A percentile compares a stretch with the other conserved stretches of the same genome.
These are phyloP conservation scores for Zoysia matrella DNA, from an alignment of 202 grass and related monocot species.

Conservation along the genomic window DNA sequence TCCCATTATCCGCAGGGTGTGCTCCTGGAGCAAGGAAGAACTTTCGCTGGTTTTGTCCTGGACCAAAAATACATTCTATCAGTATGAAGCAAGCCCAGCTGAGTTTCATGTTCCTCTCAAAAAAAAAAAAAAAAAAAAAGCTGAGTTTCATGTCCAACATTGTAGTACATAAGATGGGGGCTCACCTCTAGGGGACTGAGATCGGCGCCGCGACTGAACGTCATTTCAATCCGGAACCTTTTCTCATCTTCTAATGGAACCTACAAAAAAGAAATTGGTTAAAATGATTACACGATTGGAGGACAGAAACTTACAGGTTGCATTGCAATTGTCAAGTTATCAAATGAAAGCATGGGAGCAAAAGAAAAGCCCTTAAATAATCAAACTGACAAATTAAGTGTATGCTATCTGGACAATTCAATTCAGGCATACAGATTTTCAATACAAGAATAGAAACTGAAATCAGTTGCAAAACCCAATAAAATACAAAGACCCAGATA, in stretches of 20 bases:
- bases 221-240: slow-evolving; percentile 99
- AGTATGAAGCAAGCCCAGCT: slow-evolving; percentile 18
- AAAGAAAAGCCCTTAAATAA: not conserved
- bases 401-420: not conserved
- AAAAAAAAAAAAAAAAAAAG: too few relatives aligned
- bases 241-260: slow-evolving; percentile 90
- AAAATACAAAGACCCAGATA: slow-evolving; percentile 17
- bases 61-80: slow-evolving; percentile 27
- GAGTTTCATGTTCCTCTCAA: not conserved
- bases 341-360: not conserved
- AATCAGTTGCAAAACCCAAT: not conserved
- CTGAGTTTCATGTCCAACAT: not conserved
- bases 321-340: slow-evolving; percentile 26
- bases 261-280: slow-evolving; percentile 49
- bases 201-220: slow-evolving; percentile 95
- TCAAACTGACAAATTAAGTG: slow-evolving; percentile 1
- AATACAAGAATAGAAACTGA: slow-evolving; percentile 1
- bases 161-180: not conserved
- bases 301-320: not conserved
- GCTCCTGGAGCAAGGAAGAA: slow-evolving; percentile 84
- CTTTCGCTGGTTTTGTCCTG: slow-evolving; percentile 77
- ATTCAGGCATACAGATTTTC: not conserved
- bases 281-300: slow-evolving; percentile 8
- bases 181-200: slow-evolving; percentile 86
- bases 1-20: slow-evolving; percentile 95